phyloP scores from a whole-genome alignment of 345 rosid species.

The Lumnitzera littorea region DNA sequence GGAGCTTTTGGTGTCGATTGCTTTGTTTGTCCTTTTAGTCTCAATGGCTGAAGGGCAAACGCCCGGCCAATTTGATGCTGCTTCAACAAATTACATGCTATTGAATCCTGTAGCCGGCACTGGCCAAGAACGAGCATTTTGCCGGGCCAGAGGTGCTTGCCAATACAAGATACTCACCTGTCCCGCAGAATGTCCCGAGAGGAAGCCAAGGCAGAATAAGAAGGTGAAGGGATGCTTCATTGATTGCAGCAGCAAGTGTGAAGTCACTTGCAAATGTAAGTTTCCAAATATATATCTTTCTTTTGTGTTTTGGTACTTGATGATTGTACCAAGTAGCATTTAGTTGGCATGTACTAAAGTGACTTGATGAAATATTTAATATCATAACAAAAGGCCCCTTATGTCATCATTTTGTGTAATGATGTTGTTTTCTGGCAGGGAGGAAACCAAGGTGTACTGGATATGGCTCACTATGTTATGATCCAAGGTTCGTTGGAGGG shows the following conservation, averaged over 20 bases:
- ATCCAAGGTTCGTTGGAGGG: constrained; percentile 77
- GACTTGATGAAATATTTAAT: too few relatives aligned
- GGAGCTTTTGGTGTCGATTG: constrained; percentile 5
- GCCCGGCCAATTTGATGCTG: constrained; percentile 42
- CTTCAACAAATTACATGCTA: constrained; percentile 34
- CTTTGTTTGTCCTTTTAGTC: constrained; percentile 29
- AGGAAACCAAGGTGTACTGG: constrained; percentile 70
- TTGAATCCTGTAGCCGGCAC: constrained; percentile 16
- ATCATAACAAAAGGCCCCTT: too few relatives aligned
- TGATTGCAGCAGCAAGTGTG: constrained; percentile 79
- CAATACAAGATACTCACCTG: constrained; percentile 43
- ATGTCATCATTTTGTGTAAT: too few relatives aligned
- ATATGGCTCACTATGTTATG: constrained; percentile 78
- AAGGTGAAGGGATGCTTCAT: constrained; percentile 56
- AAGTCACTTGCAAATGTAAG: constrained; percentile 81
- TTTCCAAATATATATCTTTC: neutral
- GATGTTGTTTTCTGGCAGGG: constrained; percentile 26
- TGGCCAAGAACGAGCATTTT: constrained; percentile 45
- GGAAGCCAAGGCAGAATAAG: constrained; percentile 56
- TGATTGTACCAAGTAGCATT: too few relatives aligned
- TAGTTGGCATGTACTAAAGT: too few relatives aligned
- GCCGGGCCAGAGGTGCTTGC: constrained; percentile 54
- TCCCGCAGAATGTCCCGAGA: constrained; percentile 51
- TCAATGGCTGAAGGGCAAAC: constrained; percentile 12
- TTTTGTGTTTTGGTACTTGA: too few relatives aligned